Evolutionary conservation across 129 eudicot species (phyloP).

Genomic region (Solidago caesia): DNA sequence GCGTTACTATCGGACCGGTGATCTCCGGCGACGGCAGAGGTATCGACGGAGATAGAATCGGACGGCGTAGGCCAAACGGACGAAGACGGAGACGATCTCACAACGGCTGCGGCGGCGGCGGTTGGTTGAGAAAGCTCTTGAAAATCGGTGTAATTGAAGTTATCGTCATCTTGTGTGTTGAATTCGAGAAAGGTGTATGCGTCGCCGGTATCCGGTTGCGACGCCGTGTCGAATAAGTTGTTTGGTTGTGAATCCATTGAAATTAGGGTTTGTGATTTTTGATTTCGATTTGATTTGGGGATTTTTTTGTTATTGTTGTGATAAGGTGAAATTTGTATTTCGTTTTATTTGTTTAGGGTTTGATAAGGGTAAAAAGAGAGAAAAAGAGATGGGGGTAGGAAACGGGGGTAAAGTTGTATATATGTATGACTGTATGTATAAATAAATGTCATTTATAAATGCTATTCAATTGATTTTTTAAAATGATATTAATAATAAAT

Average conservation of each 20-base stretch:
- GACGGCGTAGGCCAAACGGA: constrained; percentile 70
- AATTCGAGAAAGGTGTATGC: constrained; percentile 89
- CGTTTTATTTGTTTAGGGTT: constrained; percentile 17
- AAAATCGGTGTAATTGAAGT: constrained; percentile 66
- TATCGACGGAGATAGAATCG: constrained; percentile 43
- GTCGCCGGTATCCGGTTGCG: constrained; percentile 93
- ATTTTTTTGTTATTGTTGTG: neutral
- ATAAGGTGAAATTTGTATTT: constrained; percentile 13
- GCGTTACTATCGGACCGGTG: constrained; percentile 51
- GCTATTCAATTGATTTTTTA: too few relatives aligned
- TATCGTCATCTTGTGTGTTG: constrained; percentile 76
- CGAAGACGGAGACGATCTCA: constrained; percentile 37
- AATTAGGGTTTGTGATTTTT: constrained; percentile 6
- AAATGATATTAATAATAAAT: too few relatives aligned
- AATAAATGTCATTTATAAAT: too few relatives aligned
- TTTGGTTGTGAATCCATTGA: constrained; percentile 57
- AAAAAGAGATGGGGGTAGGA: neutral
- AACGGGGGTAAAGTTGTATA: too few relatives aligned
- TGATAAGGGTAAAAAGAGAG: constrained; percentile 2
- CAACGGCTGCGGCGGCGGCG: neutral
- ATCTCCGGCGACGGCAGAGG: constrained; percentile 41
- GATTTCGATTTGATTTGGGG: neutral
- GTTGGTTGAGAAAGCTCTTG: constrained; percentile 72
- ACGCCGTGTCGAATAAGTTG: constrained; percentile 79
- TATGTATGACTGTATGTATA: too few relatives aligned